Percentiles rank a stretch among this genome's conserved stretches.
phyloP scores from a whole-genome alignment of 345 rosid genomes.

The Murraya koenigii region DNA sequence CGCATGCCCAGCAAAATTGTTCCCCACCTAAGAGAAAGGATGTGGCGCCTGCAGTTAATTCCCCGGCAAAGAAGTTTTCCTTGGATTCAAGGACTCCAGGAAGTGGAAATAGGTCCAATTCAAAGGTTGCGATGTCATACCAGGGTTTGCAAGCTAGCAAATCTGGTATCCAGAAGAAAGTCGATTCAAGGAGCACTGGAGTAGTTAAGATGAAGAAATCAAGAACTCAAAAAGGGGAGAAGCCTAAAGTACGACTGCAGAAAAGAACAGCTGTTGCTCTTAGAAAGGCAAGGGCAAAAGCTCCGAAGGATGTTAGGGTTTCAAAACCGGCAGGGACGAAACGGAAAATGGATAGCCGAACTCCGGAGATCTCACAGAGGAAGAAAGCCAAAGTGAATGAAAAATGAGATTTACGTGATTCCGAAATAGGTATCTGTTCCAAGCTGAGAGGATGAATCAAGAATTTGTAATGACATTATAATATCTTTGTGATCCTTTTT shows the following conservation, averaged over 20 bases:
- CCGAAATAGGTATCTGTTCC: background rate
- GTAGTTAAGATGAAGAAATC: slow-evolving; percentile 35
- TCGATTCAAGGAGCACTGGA: slow-evolving; percentile 29
- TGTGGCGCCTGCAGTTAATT: slow-evolving; percentile 28
- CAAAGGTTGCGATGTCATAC: slow-evolving; percentile 47
- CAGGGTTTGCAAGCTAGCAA: slow-evolving; percentile 88
- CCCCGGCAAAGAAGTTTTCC: slow-evolving; percentile 47
- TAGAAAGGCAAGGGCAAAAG: slow-evolving; percentile 62
- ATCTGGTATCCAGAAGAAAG: slow-evolving; percentile 55
- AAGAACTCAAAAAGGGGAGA: slow-evolving; percentile 30
- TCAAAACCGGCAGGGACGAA: slow-evolving; percentile 48
- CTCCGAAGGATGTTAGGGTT: slow-evolving; percentile 36
- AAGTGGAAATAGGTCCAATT: slow-evolving; percentile 11
- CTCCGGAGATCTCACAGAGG: slow-evolving; percentile 50
- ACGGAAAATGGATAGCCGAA: slow-evolving; percentile 64
- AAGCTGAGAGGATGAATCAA: background rate
- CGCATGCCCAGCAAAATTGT: slow-evolving; percentile 53
- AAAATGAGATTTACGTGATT: background rate
- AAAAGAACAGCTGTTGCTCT: slow-evolving; percentile 89
- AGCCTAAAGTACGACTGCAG: slow-evolving; percentile 31
- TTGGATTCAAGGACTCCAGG: slow-evolving; percentile 42
- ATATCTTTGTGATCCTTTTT: no score
- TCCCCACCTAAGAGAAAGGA: slow-evolving; percentile 69
- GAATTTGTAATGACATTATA: no score
- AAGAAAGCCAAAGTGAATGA: slow-evolving; percentile 41